These are phyloP conservation scores for Fremontodendron californicum DNA, from an alignment of 345 rosid genomes.

Conservation along the genomic window DNA sequence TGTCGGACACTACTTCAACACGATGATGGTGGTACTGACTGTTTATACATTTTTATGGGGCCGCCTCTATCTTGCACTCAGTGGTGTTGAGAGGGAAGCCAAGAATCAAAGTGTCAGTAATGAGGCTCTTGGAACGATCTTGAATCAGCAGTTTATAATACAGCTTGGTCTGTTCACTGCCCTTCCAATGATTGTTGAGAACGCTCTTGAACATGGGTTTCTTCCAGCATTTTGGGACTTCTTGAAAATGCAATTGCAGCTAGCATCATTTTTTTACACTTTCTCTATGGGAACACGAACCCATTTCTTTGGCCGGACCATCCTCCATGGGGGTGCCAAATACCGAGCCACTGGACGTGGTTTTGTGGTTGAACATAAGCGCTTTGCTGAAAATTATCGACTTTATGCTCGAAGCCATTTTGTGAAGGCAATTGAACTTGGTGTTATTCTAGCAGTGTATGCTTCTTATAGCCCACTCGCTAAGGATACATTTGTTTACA, in stretches of 20 bases:
- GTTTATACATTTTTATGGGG: constrained; percentile 81
- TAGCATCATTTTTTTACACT: constrained; percentile 72
- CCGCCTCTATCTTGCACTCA: constrained; percentile 79
- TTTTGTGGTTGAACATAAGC: constrained; percentile 80
- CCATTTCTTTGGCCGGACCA: constrained; percentile 84
- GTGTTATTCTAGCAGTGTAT: constrained; percentile 69
- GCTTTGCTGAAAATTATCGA: constrained; percentile 76
- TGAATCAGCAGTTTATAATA: constrained; percentile 82
- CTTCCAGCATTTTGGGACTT: constrained; percentile 81
- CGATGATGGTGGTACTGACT: constrained; percentile 64
- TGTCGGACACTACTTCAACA: constrained; percentile 72
- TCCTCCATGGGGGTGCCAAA: constrained; percentile 95
- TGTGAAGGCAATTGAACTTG: constrained; percentile 84
- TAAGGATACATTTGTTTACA: constrained; percentile 50
- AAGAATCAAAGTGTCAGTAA: constrained; percentile 34
- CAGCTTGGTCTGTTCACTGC: constrained; percentile 86
- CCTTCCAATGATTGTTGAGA: constrained; percentile 82
- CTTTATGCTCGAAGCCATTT: constrained; percentile 86
- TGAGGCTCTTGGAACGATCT: constrained; percentile 59
- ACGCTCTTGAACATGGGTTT: constrained; percentile 83
- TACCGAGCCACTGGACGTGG: constrained; percentile 94
- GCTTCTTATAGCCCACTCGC: constrained; percentile 63
- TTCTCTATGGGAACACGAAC: constrained; percentile 84
- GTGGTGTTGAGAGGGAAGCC: constrained; percentile 63
- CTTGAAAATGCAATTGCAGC: constrained; percentile 78